These are phyloP conservation scores for Pelargonium fulgidum DNA, from an alignment of 441 rosid genomes.

Conservation along the genomic window DNA sequence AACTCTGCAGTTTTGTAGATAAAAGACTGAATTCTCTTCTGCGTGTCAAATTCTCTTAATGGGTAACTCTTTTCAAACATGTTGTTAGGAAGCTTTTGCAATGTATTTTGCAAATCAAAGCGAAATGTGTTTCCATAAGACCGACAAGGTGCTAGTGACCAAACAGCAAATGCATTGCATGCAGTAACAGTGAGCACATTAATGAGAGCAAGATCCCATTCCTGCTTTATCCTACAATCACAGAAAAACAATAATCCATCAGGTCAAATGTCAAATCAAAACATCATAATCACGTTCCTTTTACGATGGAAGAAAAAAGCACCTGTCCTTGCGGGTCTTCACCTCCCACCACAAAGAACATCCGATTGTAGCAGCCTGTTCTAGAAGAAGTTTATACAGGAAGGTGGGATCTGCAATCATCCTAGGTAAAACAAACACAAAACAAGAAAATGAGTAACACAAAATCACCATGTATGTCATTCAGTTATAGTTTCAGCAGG, in stretches of 20 bases:
- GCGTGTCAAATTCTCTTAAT: constrained; percentile 77
- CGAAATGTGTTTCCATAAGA: constrained; percentile 88
- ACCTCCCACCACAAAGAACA: constrained; percentile 90
- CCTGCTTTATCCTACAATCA: constrained; percentile 62
- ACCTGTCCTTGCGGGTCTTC: constrained; percentile 85
- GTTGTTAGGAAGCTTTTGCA: constrained; percentile 95
- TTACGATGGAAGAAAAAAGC: constrained; percentile 13
- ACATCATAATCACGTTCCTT: neutral
- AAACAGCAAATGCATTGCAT: constrained; percentile 81
- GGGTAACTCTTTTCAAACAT: constrained; percentile 87
- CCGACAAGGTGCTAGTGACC: constrained; percentile 92
- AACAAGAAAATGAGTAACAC: too few species aligned
- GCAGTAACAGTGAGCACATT: constrained; percentile 79
- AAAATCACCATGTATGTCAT: too few species aligned
- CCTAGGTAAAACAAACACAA: constrained; percentile 31
- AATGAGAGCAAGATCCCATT: constrained; percentile 92
- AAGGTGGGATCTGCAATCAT: constrained; percentile 97
- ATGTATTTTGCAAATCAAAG: constrained; percentile 85
- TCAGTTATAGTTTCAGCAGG: too few species aligned
- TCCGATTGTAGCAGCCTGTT: constrained; percentile 82
- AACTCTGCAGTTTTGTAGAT: constrained; percentile 85
- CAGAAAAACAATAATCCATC: constrained; percentile 20
- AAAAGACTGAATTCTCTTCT: constrained; percentile 77
- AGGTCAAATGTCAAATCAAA: constrained; percentile 21
- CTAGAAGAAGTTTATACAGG: constrained; percentile 73